A percentile compares a stretch with the other conserved stretches of the same genome.
Conservation (phyloP, 2,329 filamentous ascomycete species). For the Ascochyta clinopodiicola region DNA sequence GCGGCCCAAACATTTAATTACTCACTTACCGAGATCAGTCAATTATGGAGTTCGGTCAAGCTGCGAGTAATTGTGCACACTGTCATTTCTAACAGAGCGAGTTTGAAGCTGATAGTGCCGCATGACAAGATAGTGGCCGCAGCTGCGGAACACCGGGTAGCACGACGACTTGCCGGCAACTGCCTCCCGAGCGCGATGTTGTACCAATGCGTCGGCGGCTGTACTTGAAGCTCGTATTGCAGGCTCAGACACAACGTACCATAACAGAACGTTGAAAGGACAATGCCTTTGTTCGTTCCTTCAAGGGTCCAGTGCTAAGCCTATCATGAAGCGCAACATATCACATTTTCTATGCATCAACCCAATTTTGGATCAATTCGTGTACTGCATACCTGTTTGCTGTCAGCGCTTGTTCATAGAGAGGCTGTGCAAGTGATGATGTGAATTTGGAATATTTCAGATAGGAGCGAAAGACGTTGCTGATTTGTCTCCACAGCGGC, state of each 20-base stretch:
- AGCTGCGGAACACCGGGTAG: background rate
- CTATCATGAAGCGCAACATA: background rate
- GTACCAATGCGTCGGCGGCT: conserved; percentile 25
- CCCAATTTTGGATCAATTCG: background rate
- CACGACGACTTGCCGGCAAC: conserved; percentile 6
- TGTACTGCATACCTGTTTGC: background rate
- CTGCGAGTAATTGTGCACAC: background rate
- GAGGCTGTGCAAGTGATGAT: background rate
- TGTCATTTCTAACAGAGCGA: background rate
- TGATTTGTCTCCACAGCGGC: conserved; percentile 49
- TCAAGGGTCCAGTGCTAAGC: background rate
- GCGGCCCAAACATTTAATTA: conserved; percentile 4
- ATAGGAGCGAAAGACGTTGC: conserved; percentile 54
- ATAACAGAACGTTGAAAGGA: conserved; percentile 14
- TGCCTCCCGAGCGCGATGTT: conserved; percentile 16
- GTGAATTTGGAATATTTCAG: conserved; percentile 33
- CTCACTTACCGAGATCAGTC: background rate
- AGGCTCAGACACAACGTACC: background rate
- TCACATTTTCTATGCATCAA: background rate
- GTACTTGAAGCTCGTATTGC: conserved; percentile 11
- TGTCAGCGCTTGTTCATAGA: conserved; percentile 11
- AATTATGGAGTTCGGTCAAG: background rate
- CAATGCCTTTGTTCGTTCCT: conserved; percentile 16
- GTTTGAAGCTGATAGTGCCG: background rate
- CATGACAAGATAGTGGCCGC: background rate